Evolutionary conservation across 2,329 filamentous ascomycete genomes (phyloP).

Genomic region (Penicillium psychrosexuale): DNA sequence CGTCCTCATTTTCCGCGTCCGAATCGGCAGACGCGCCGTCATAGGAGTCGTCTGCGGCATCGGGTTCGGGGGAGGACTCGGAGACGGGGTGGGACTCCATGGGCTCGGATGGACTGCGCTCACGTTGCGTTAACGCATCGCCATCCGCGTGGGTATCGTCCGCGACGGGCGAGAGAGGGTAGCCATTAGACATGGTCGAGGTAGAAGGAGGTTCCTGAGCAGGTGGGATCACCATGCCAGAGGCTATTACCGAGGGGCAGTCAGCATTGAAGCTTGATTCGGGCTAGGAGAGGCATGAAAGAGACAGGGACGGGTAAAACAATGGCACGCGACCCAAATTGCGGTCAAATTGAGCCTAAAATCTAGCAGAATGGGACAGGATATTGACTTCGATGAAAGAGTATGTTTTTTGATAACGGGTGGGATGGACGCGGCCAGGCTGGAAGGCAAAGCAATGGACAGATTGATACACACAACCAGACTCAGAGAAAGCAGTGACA

Average conservation of each 20-base stretch:
- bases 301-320: constrained; percentile 22
- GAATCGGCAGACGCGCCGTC: constrained; percentile 37
- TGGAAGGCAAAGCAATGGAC: constrained; percentile 21
- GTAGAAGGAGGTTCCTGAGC: constrained; percentile 34
- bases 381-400: constrained; percentile 36
- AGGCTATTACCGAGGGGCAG: constrained; percentile 36
- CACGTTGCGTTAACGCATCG: constrained; percentile 54
- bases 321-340: constrained; percentile 36
- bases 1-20: constrained; percentile 62
- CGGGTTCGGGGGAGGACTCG: constrained; percentile 45
- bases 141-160: constrained; percentile 27
- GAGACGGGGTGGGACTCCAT: constrained; percentile 56
- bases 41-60: constrained; percentile 41
- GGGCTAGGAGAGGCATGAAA: constrained; percentile 18
- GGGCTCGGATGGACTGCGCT: constrained; percentile 74
- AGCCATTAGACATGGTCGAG: constrained; percentile 37
- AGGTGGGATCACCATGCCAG: constrained; percentile 48
- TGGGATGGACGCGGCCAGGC: constrained; percentile 36
- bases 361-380: constrained; percentile 22
- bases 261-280: constrained; percentile 43
- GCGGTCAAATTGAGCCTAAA: constrained; percentile 25
- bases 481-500: constrained; percentile 18
- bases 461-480: constrained; percentile 23
- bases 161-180: constrained; percentile 25
- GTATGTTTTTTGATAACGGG: constrained; percentile 38